Conservation (phyloP, 345 rosid genomes). For the Euphorbia lathyris region DNA sequence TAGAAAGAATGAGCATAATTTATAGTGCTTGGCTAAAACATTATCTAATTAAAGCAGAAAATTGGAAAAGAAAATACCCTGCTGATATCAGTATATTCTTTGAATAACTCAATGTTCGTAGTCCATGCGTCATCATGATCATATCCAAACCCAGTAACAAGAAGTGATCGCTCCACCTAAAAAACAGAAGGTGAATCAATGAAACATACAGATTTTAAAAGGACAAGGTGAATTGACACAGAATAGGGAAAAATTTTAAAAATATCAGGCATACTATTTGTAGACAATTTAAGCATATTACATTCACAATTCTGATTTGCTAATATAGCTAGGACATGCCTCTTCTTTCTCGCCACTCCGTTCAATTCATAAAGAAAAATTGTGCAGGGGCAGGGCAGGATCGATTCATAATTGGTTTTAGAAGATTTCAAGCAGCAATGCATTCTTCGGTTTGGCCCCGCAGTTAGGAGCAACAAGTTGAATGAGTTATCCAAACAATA, state of each 20-base stretch:
- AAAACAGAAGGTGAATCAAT: constrained; percentile 2
- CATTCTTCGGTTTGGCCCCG: no score
- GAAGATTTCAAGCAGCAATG: no score
- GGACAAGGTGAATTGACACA: background rate
- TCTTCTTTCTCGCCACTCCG: no score
- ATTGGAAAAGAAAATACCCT: constrained; percentile 39
- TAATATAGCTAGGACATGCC: background rate
- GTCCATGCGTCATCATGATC: constrained; percentile 93
- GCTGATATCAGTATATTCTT: constrained; percentile 90
- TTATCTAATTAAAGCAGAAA: background rate
- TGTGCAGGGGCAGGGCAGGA: background rate
- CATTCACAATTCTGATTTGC: background rate
- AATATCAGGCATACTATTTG: background rate
- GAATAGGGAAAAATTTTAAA: background rate
- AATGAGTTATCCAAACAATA: no score
- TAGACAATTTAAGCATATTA: background rate
- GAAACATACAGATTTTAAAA: no score
- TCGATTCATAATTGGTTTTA: no score
- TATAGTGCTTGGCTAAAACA: background rate
- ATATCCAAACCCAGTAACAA: constrained; percentile 96
- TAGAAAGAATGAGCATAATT: background rate
- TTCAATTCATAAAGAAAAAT: background rate
- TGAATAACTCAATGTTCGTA: constrained; percentile 84
- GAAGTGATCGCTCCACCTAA: constrained; percentile 90
- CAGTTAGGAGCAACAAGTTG: no score